Base-by-base conservation (phyloP, 192 early-diverging fungal species). In the Phycomyces blakesleeanus region DNA sequence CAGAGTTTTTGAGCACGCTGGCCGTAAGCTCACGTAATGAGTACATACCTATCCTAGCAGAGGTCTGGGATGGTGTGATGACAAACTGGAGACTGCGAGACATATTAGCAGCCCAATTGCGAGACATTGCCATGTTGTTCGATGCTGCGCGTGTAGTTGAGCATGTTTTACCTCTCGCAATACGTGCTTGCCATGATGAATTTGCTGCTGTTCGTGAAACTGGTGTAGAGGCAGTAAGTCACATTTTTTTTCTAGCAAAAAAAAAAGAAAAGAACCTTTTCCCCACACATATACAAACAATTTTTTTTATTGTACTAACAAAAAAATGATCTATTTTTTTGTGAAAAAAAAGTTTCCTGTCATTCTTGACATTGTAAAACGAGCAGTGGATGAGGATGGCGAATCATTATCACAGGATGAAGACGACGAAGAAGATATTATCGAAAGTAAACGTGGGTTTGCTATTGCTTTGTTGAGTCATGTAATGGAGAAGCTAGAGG, bases 51-150 rank as follows among this genome's bases (percentile, higher is more conserved):
- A 79, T 81, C 57, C 70, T 90, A 4, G 69, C 77, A 61, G 81
- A 85, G 51, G 85, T 88, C 7, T 90, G 89, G 73, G 75, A 76
- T 57, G 85, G 86, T 54, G 81, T 89, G 51, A 84, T 81, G 50
- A 80, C 72, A 49, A 84, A 87, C 59, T 92, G 90, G 90, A 81
- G 89, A 14, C 73, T 88, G 27, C 76, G 90, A 40, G 84, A 92
- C 65, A 78, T 84, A 29, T 77, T 92, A 67, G 84, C 87, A 3
- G 67, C 66, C 25, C 90, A 92, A 66, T 60, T 92, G 14, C 76
- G 85, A 7, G 75, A 72, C 8, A 73, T 92, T 34, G 86, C 86
- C 42, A 71, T 80, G 22, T 59, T 88, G 25, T 87, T 85, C 57
- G 80, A 88, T 14, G 79, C 79, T 0, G 61, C 75, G 4, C 74